Conservation (phyloP, 1,284 basidiomycete species). For the Pholiota adiposa region DNA sequence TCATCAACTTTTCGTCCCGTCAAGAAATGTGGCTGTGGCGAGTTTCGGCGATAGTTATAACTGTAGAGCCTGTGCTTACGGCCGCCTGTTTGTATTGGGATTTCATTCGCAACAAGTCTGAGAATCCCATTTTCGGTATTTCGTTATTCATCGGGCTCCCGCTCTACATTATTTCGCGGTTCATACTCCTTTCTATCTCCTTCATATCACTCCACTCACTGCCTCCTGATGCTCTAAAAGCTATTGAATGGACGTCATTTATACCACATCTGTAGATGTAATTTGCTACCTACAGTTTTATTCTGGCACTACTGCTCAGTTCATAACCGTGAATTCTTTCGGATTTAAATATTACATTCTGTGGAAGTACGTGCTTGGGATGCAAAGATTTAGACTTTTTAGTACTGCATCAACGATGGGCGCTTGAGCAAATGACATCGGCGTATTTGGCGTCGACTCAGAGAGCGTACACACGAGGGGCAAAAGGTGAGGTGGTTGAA, state of each 20-base stretch:
- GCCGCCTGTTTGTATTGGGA: neutral
- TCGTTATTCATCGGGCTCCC: neutral
- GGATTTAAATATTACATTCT: too few species aligned
- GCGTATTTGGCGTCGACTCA: too few species aligned
- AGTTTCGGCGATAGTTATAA: neutral
- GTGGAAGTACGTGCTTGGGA: too few species aligned
- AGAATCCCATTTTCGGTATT: neutral
- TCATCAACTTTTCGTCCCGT: neutral
- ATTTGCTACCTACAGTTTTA: too few species aligned
- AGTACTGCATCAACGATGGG: too few species aligned
- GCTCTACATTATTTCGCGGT: neutral
- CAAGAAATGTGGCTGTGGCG: too few species aligned
- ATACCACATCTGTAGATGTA: neutral
- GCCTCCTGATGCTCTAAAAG: neutral
- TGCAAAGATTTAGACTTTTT: too few species aligned
- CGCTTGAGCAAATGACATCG: too few species aligned
- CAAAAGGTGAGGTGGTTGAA: too few species aligned
- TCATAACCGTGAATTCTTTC: too few species aligned
- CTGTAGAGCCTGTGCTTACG: neutral
- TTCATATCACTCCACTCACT: neutral
- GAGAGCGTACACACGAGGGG: too few species aligned
- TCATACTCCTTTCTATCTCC: neutral
- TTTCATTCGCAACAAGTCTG: neutral
- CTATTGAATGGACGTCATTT: neutral
- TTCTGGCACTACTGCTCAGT: too few species aligned